Evolutionary conservation across 2,329 filamentous ascomycete genomes (phyloP).

Genomic region (Beauveria asiatica): DNA sequence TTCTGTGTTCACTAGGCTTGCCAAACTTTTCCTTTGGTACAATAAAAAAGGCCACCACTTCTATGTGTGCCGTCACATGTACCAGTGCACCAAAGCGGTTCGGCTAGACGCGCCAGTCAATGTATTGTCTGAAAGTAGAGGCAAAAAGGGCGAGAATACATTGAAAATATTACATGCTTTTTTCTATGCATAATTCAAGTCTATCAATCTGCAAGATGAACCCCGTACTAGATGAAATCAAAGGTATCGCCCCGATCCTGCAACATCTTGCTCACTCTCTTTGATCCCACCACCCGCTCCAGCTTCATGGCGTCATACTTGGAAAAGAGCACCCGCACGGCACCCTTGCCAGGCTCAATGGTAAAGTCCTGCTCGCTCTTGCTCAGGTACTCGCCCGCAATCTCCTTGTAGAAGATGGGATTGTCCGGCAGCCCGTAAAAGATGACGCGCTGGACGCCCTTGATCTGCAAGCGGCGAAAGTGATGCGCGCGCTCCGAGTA

Average conservation of each 20-base stretch:
- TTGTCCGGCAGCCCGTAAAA: constrained; percentile 91
- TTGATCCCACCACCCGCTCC: constrained; percentile 77
- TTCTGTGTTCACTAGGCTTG: background rate
- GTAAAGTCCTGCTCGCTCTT: constrained; percentile 48
- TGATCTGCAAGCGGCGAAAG: constrained; percentile 78
- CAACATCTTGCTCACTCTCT: constrained; percentile 76
- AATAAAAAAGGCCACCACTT: background rate
- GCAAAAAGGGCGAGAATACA: background rate
- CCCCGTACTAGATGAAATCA: constrained; percentile 69
- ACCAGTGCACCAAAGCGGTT: no score
- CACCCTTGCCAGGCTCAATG: constrained; percentile 50
- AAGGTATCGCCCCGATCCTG: constrained; percentile 81
- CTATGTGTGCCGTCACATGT: no score
- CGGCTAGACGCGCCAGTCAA: no score
- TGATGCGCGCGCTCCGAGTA: constrained; percentile 97
- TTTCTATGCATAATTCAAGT: constrained; percentile 1
- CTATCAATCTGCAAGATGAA: background rate
- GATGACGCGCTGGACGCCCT: constrained; percentile 74
- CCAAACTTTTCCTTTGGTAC: background rate
- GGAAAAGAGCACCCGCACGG: constrained; percentile 62
- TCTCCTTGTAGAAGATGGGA: constrained; percentile 68
- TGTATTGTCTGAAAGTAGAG: no score
- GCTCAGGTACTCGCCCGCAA: constrained; percentile 59
- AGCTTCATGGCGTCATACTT: constrained; percentile 84
- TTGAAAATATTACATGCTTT: background rate